Evolutionary conservation across 768 basidiomycete genomes (phyloP), one percentile per base, ranked within the genome.

Genomic region (Krasilnikovozyma curviuscula): DNA sequence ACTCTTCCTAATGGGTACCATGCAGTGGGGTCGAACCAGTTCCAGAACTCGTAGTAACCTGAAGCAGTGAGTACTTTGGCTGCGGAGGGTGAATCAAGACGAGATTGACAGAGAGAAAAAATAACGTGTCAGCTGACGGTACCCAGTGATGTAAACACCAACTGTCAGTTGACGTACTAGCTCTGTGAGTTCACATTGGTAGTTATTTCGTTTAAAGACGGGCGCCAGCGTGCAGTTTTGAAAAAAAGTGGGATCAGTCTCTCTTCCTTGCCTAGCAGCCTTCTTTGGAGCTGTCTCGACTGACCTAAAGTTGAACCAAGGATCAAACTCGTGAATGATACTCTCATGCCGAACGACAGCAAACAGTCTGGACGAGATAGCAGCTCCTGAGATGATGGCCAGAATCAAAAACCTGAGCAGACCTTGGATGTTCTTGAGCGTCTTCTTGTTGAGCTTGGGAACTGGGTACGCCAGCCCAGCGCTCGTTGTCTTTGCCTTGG

Each of bases 231-330:
- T n/a, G n/a, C n/a, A n/a, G n/a, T n/a, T n/a, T n/a, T n/a, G n/a
- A n/a, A n/a, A n/a, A n/a, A n/a, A n/a, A n/a, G n/a, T n/a, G n/a
- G n/a, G n/a, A n/a, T n/a, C n/a, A n/a, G n/a, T n/a, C n/a, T n/a
- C n/a, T n/a, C n/a, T n/a, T n/a, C n/a, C n/a, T n/a, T n/a, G n/a
- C n/a, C n/a, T n/a, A n/a, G n/a, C n/a, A n/a, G n/a, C n/a, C n/a
- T n/a, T n/a, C n/a, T n/a, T n/a, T n/a, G n/a, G n/a, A n/a, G n/a
- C n/a, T n/a, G n/a, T n/a, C n/a, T n/a, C n/a, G n/a, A n/a, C n/a
- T n/a, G n/a, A n/a, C n/a, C n/a, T n/a, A n/a, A 82, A 97, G 67
- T 98, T 97, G 68, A 98, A 97, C 93, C 93, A 97, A 55, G 89
- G 86, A 61, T 93, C 89, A 62, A 95, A 97, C 71, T 97, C 93